Conservation (phyloP, 2,329 filamentous ascomycete genomes). For the Aspergillus sp. region DNA sequence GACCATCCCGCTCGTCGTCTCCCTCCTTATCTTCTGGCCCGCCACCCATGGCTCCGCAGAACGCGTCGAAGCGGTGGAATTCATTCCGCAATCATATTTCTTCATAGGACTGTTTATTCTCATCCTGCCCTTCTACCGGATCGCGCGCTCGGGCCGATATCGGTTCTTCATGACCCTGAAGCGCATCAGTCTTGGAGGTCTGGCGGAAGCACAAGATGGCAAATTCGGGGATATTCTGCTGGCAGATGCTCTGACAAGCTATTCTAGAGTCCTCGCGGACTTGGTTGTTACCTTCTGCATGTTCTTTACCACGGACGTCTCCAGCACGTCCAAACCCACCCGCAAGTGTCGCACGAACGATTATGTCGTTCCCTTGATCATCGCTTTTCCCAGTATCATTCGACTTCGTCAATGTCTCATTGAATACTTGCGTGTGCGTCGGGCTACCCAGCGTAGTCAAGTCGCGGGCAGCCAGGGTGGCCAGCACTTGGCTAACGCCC, state of each 20-base stretch:
- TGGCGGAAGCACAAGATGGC: constrained; percentile 82
- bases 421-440: constrained; percentile 74
- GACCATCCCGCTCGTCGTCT: constrained; percentile 68
- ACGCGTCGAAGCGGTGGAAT: constrained; percentile 76
- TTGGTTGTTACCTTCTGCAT: constrained; percentile 88
- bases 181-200: constrained; percentile 78
- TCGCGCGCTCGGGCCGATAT: constrained; percentile 70
- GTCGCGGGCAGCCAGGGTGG: constrained; percentile 84
- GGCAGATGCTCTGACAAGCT: constrained; percentile 91
- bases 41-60: constrained; percentile 70
- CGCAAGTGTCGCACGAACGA: constrained; percentile 72
- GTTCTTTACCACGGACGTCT: constrained; percentile 72
- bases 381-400: constrained; percentile 79
- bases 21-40: constrained; percentile 80
- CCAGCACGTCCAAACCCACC: constrained; percentile 78
- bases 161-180: constrained; percentile 75
- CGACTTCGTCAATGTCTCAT: constrained; percentile 89
- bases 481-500: constrained; percentile 87
- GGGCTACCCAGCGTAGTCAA: constrained; percentile 48
- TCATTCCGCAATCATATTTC: constrained; percentile 83
- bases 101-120: constrained; percentile 71
- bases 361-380: constrained; percentile 78
- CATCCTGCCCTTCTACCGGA: constrained; percentile 68
- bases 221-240: constrained; percentile 94
- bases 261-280: constrained; percentile 88